Evolutionary conservation across 2,329 filamentous ascomycete species (phyloP).

Genomic region (Apiospora rasikravindrae): DNA sequence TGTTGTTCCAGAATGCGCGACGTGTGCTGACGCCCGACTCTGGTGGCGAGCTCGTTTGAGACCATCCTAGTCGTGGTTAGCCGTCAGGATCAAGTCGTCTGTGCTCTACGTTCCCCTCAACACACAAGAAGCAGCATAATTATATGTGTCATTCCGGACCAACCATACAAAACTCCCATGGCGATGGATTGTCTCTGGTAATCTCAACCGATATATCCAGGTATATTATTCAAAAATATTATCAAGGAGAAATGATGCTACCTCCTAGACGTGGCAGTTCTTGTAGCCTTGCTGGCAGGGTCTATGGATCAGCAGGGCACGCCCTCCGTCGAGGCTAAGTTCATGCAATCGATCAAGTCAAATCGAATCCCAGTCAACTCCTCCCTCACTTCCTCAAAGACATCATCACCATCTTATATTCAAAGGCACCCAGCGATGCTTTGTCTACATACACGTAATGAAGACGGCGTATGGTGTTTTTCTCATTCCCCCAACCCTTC

Average conservation of each 20-base stretch:
- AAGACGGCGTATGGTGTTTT: not conserved
- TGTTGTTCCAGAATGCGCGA: constrained; percentile 5
- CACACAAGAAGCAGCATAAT: not conserved
- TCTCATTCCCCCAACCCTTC: not conserved
- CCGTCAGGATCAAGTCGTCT: not conserved
- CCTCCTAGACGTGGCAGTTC: too few relatives aligned
- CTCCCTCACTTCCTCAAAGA: too few relatives aligned
- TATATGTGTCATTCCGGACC: not conserved
- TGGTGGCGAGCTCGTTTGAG: not conserved
- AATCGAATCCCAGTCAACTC: too few relatives aligned
- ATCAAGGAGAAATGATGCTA: not conserved
- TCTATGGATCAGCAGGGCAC: too few relatives aligned
- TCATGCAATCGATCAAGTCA: too few relatives aligned
- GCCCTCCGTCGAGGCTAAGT: too few relatives aligned
- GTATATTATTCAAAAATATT: not conserved
- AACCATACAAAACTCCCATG: not conserved
- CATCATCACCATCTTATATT: too few relatives aligned
- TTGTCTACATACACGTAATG: too few relatives aligned
- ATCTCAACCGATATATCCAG: not conserved
- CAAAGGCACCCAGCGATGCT: too few relatives aligned
- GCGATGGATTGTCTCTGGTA: not conserved
- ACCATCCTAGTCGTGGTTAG: not conserved
- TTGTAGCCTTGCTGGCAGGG: too few relatives aligned
- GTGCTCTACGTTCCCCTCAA: not conserved
- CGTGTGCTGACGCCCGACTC: constrained; percentile 1